Base-by-base conservation (phyloP, 2,329 filamentous ascomycete species). In the Fusarium sp. region DNA sequence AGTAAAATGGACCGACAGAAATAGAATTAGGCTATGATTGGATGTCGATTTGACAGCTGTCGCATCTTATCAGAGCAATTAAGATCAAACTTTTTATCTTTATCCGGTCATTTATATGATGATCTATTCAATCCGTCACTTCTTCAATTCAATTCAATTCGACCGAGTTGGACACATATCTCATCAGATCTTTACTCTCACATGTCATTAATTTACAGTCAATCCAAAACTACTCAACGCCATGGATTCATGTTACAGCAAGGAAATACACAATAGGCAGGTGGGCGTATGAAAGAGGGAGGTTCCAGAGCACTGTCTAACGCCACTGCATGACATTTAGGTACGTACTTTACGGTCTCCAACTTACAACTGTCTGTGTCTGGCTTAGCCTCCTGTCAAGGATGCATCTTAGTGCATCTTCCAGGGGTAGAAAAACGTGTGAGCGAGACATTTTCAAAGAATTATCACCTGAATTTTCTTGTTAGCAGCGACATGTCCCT, bases 211-310 rank as follows among this genome's bases (percentile, higher is more conserved):
- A 23, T 23, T 6, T 23, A 46, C 28, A 30, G n/a, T 23, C 13
- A 25, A 9, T 4, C n/a, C 27, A 43, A 50, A 49, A 32, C 25
- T 30, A 55, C 28, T 45, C 43, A 51, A 47, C 45, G 45, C 45
- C 40, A 59, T 20, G n/a, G 32, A 23, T 47, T 40, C 30, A 46
- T 34, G 50, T 63, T 27, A 58, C 27, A 59, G 43, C 45, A 28
- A 32, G 21, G 34, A 46, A 30, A 50, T 46, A 65, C 62, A 37
- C 11, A 59, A 65, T 65, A 65, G 62, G 62, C 53, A 65, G 62
- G 62, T 65, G 37, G 45, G 54, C 59, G 45, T 28, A 56, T n/a
- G 13, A 49, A 40, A 30, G 43, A 58, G 21, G 28, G 51, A 58
- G n/a, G 45, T 51, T 50, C 58, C 32, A 56, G 58, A 55, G 58